Base-by-base conservation (phyloP, 2,329 filamentous ascomycete species). In the Metarhizium humberi region DNA sequence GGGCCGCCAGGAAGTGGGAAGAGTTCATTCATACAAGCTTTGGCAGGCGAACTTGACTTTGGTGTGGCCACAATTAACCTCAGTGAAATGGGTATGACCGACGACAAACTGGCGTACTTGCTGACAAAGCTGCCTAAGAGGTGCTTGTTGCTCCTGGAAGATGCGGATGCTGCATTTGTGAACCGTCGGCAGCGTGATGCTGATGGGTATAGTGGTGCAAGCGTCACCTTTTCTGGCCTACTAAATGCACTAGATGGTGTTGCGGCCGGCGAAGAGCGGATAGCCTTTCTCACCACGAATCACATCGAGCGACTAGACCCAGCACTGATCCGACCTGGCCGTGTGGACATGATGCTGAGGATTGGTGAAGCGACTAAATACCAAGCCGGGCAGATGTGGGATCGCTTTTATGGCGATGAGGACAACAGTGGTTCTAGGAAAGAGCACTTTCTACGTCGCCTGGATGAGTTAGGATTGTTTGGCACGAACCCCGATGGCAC, bases 251-350 rank as follows among this genome's bases (percentile, higher is more conserved):
- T 92, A 14, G 94, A 99, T 60, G 94, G 94, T 1, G 84, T 97
- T n/a, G 91, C 91, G 6, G 95, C 92, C 52, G 90, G 91, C 13
- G 94, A 97, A 68, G 92, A 97, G 74, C 83, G 94, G 53, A 88
- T 99, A 59, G 85, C 95, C 1, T 96, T 99, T 70, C 77, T 95
- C 59, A 99, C 94, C 2, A 95, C 92, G 20, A 99, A 99, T 66
- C 90, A 96, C 66, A 84, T 96, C 42, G 91, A 96, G 61, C 81
- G 90, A 45, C 79, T 97, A 2, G 91, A 96, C 65, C 87, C 90
- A 58, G 94, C 94, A 4, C 73, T 99, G 46, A 90, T 97, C 50
- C 81, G 94, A 29, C 94, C 94, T 0, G 94, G 94, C 0, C 82
- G 94, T 51, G 91, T 99, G 1, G 94, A 99, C 70, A 88, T 97